Conservation (phyloP, 169 alveolate genomes). For the Cryptosporidium parvum region DNA sequence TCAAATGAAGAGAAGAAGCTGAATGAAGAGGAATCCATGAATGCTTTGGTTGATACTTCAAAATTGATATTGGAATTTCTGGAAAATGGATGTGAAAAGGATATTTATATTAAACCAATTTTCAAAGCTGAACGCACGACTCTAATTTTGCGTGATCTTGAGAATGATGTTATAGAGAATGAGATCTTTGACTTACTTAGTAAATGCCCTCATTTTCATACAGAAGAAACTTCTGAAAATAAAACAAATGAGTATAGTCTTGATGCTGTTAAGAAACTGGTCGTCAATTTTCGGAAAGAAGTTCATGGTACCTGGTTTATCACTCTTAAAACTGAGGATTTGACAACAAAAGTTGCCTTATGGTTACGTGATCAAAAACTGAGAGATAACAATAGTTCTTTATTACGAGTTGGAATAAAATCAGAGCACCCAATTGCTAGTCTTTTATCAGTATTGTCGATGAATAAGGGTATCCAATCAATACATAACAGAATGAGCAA, state of each 20-base stretch:
- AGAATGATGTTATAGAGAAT: conserved; percentile 10
- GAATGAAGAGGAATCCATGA: neutral
- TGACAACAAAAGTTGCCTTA: conserved; percentile 44
- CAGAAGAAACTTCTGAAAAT: neutral
- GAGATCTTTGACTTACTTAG: conserved; percentile 17
- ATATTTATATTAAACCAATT: conserved; percentile 51
- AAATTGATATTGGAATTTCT: neutral
- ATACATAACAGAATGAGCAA: neutral
- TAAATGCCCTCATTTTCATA: conserved; percentile 39
- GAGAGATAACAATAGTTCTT: neutral
- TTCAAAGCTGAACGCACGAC: conserved; percentile 45
- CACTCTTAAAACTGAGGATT: conserved; percentile 40
- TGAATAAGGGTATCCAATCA: neutral
- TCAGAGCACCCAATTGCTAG: conserved; percentile 62
- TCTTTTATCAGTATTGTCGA: conserved; percentile 30
- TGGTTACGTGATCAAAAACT: conserved; percentile 56
- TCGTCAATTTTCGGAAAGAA: conserved; percentile 27
- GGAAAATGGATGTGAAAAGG: neutral
- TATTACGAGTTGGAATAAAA: conserved; percentile 37
- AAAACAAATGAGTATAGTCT: neutral
- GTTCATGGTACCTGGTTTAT: conserved; percentile 72
- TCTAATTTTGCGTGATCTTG: conserved; percentile 56
- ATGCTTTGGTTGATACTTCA: neutral
- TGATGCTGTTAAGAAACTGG: neutral
- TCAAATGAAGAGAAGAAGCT: neutral